Evolutionary conservation across 345 rosid species (phyloP), one percentile per base, ranked within the genome.

Genomic region (Dipteronia dyeriana): DNA sequence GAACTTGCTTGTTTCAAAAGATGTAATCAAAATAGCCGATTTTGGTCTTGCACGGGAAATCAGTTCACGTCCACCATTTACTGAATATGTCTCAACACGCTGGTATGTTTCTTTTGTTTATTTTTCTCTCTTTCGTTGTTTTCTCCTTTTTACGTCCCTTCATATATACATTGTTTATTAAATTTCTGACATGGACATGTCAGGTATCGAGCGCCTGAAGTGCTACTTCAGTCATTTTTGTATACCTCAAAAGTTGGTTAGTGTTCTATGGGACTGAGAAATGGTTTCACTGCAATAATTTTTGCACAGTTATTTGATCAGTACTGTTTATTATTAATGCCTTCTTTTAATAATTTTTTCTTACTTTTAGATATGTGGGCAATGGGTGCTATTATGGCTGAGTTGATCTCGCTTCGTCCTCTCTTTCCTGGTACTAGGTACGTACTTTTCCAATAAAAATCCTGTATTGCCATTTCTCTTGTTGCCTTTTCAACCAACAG

Each of bases 131-230:
- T 77, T 41, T 60, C 60, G 19, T 4, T 64, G 56, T 29, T n/a
- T 26, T 19, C 29, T 5, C n/a, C 54, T 76, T 68, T 16, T 71
- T 66, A 49, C 29, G 6, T 49, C 20, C 26, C 56, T 49, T 7
- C n/a, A 3, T 26, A 9, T 63, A 13, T 64, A 5, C 23, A 6
- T 41, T 25, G 17, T 17, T 22, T 74, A 20, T 69, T 29, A 3
- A 22, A 31, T 68, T 20, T 53, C 17, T 57, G 34, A 20, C 63
- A 13, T 76, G 69, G 23, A 54, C n/a, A 43, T 84, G 69, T 45
- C 83, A 95, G 99, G 99, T 96, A 96, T 76, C 88, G 99, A 34
- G 99, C 99, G n/a, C 99, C 99, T 53, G 99, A 96, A 82, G 94
- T 94, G 76, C 85, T 96, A 73, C 97, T 96, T 79, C 99, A 92